Percentiles rank a stretch among this genome's conserved stretches.
Conservation (phyloP, 768 basidiomycete genomes). For the Collybia mongolica region DNA sequence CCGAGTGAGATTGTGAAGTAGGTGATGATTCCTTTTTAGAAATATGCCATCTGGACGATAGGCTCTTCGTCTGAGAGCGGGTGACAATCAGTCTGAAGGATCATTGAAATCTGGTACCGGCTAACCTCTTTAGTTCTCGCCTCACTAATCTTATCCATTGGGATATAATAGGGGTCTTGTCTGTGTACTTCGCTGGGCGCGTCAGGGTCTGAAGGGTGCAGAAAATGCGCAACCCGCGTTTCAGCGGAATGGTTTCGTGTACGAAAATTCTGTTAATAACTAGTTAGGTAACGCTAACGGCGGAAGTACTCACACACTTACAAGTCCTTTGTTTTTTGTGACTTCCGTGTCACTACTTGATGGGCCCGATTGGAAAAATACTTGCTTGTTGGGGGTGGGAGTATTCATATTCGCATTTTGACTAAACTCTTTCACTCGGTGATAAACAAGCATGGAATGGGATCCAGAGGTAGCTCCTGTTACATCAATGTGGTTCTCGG, state of each 20-base stretch:
- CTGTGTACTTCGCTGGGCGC: too few relatives aligned
- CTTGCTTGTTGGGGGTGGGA: conserved; percentile 6
- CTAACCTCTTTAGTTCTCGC: too few relatives aligned
- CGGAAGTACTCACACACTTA: background rate
- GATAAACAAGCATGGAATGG: conserved; percentile 13
- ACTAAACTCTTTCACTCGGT: conserved; percentile 17
- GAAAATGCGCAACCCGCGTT: too few relatives aligned
- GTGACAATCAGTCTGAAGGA: too few relatives aligned
- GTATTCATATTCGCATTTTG: conserved; percentile 8
- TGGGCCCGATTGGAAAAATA: conserved; percentile 3
- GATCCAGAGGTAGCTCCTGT: background rate
- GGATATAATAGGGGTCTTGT: too few relatives aligned
- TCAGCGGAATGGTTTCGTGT: too few relatives aligned
- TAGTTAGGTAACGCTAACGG: too few relatives aligned
- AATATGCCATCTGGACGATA: background rate
- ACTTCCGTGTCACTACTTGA: conserved; percentile 11
- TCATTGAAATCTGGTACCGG: too few relatives aligned
- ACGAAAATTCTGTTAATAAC: too few relatives aligned
- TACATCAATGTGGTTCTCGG: conserved; percentile 8
- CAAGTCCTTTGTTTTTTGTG: conserved; percentile 9
- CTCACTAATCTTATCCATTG: too few relatives aligned
- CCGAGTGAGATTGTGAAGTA: background rate
- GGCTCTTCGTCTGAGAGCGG: too few relatives aligned
- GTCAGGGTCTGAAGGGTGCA: too few relatives aligned
- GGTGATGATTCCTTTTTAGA: conserved; percentile 3